A percentile compares a stretch with the other conserved stretches of the same genome.
Conservation (phyloP, 495 filamentous ascomycete genomes). For the Tuber aestivum region DNA sequence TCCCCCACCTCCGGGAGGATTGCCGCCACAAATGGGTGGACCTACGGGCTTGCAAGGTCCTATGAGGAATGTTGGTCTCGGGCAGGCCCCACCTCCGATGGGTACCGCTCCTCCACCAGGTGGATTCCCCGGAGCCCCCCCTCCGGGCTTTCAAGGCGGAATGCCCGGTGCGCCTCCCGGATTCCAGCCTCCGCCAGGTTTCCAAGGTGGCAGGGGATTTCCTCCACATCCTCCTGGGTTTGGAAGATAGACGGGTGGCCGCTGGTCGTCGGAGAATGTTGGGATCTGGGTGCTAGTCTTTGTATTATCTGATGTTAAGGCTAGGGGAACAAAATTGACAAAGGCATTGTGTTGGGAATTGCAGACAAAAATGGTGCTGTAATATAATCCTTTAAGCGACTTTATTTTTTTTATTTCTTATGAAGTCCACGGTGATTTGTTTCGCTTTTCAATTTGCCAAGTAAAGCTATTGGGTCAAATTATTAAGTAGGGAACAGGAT, state of each 20-base stretch:
- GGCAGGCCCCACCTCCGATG: constrained; percentile 84
- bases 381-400: neutral
- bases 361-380: neutral
- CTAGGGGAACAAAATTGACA: neutral
- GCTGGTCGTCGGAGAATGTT: constrained; percentile 3
- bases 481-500: neutral
- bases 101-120: constrained; percentile 68
- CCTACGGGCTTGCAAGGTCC: constrained; percentile 32
- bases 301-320: neutral
- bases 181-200: constrained; percentile 68
- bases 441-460: neutral
- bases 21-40: constrained; percentile 36
- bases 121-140: constrained; percentile 62
- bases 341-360: neutral
- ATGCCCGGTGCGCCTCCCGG: constrained; percentile 50
- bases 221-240: constrained; percentile 67
- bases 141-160: constrained; percentile 42
- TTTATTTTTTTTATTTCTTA: neutral
- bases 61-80: constrained; percentile 49
- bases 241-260: constrained; percentile 56
- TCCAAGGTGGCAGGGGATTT: constrained; percentile 66
- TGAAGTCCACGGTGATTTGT: neutral
- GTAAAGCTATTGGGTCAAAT: neutral
- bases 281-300: neutral
- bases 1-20: constrained; percentile 33